Evolutionary conservation across 176 grass and related monocot species (phyloP), one percentile per base, ranked within the genome.

Genomic region (Panicum miliaceum): DNA sequence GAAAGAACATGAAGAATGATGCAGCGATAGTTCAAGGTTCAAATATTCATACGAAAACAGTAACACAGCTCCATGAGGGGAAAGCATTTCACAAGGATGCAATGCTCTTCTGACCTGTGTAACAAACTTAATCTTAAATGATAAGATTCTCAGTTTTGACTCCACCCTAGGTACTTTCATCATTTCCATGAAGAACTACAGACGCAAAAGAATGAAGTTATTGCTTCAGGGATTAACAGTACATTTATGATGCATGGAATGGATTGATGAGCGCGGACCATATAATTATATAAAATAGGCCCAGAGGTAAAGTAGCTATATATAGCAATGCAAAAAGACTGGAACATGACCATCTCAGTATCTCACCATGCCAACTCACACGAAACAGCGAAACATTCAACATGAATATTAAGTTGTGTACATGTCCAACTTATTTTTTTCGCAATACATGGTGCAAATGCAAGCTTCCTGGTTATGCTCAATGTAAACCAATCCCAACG

Each of bases 111-210:
- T 87, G 36, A 98, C 96, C 96, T 95, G 96, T 73, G 91, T 84
- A 34, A 52, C 67, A 71, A 95, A 98, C 60, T 92, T 94, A 58
- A 95, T 88, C 85, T 95, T 98, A 76, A 95, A 98, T 59, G 91
- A 92, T 77, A 95, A 93, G 64, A 98, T 88, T 85, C 89, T 93
- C 60, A 94, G 46, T 90, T 98, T 98, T 29, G 91, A 87, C 23
- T 95, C 96, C 83, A 95, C 91, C 65, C 92, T 90, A 86, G 96
- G 93, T 58, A 98, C 93, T 90, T 98, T 98, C 91, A 98, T 98
- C 81, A 98, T 89, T 84, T 98, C 95, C 88, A 95, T 53, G 80
- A 98, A 95, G 64, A 91, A 95, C 95, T 98, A 69, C 51, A 85
- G 71, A 66, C 36, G 85, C n/a, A 62, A 18, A 63, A 91, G 15